phyloP scores from a whole-genome alignment of 345 rosid species.

The Salix caprea region DNA sequence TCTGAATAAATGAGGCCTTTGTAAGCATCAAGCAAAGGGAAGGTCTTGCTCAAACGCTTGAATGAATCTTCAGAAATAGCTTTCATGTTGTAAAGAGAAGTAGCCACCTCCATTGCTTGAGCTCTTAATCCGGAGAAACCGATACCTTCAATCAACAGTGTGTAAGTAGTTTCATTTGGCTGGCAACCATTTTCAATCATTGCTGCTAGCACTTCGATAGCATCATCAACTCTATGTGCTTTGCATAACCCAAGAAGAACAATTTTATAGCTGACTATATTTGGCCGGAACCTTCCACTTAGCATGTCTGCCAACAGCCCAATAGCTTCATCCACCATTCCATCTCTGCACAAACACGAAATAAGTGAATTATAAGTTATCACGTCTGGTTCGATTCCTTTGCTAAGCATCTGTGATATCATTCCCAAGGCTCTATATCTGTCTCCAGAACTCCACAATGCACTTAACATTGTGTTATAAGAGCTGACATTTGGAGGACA shows the following conservation, averaged over 20 bases:
- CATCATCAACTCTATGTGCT: conserved; percentile 54
- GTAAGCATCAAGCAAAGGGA: conserved; percentile 62
- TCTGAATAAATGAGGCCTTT: conserved; percentile 38
- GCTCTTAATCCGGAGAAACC: conserved; percentile 70
- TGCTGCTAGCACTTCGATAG: conserved; percentile 54
- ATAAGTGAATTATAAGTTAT: conserved; percentile 77
- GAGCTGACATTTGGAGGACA: conserved; percentile 76
- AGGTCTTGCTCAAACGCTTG: conserved; percentile 53
- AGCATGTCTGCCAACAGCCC: conserved; percentile 68
- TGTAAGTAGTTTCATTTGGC: conserved; percentile 77
- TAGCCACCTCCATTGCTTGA: conserved; percentile 72
- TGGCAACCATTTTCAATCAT: conserved; percentile 63
- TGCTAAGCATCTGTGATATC: conserved; percentile 57
- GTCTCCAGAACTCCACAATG: conserved; percentile 67
- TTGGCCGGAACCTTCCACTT: conserved; percentile 47
- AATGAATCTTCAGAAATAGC: conserved; percentile 55
- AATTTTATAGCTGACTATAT: conserved; percentile 67
- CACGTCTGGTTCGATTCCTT: conserved; percentile 64
- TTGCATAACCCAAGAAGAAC: conserved; percentile 73
- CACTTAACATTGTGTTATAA: conserved; percentile 80
- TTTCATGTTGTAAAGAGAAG: conserved; percentile 34
- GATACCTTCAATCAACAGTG: conserved; percentile 61
- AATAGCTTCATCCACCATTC: conserved; percentile 71
- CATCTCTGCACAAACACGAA: conserved; percentile 83
- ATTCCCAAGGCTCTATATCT: conserved; percentile 51